phyloP scores from a whole-genome alignment of 805 yeast genomes.

The Trichomonascus vanleenenianus region DNA sequence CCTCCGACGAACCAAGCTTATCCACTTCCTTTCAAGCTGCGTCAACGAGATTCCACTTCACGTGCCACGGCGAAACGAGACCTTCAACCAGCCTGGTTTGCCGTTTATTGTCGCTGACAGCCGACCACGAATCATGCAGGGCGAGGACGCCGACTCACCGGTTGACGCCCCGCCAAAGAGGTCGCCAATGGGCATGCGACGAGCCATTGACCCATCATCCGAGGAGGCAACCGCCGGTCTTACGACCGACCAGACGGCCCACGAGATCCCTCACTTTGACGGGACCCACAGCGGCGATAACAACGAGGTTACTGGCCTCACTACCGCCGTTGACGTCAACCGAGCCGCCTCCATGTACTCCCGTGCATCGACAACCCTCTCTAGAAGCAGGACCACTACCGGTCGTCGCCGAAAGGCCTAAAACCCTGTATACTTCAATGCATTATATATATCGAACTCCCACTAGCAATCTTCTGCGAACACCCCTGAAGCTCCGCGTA shows the following conservation, averaged over 20 bases:
- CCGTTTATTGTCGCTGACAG: slow-evolving; percentile 19
- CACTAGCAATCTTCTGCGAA: no score
- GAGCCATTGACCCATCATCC: neutral
- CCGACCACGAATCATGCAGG: neutral
- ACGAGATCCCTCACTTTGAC: no score
- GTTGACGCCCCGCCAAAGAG: neutral
- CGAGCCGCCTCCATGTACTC: neutral
- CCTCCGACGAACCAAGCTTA: slow-evolving; percentile 24
- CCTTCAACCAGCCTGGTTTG: slow-evolving; percentile 26
- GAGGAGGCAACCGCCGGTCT: neutral
- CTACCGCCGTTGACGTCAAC: neutral
- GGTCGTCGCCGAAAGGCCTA: neutral
- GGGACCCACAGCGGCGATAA: no score
- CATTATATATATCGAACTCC: no score
- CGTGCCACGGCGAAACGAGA: slow-evolving; percentile 29
- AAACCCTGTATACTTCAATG: no score
- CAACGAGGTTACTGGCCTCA: neutral
- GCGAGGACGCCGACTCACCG: neutral
- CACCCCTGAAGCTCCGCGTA: no score
- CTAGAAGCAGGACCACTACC: neutral
- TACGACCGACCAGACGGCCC: no score
- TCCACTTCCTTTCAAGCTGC: slow-evolving; percentile 25
- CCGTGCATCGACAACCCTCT: neutral
- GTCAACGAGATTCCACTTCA: slow-evolving; percentile 29
- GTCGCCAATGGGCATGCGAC: neutral